phyloP scores from a whole-genome alignment of 148 eudicot genomes.

The Euryodendron excelsum region DNA sequence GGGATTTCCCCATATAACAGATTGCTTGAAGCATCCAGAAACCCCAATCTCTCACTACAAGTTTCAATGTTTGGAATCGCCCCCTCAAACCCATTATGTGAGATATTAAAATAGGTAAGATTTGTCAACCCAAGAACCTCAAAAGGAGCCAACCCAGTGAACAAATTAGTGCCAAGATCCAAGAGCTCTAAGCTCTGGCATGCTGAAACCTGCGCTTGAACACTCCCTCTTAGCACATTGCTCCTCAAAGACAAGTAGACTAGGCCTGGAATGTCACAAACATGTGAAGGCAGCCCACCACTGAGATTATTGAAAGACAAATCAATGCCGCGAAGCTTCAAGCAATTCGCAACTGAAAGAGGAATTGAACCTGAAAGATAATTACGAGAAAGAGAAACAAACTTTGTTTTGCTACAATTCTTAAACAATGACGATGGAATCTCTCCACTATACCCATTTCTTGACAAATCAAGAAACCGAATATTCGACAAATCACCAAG shows the following conservation, averaged over 20 bases:
- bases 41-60: slow-evolving; percentile 57
- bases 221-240: slow-evolving; percentile 63
- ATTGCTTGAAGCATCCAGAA: slow-evolving; percentile 77
- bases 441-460: slow-evolving; percentile 64
- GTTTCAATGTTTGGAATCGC: slow-evolving; percentile 40
- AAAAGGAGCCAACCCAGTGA: slow-evolving; percentile 73
- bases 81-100: slow-evolving; percentile 69
- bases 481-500: slow-evolving; percentile 66
- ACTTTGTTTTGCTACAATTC: slow-evolving; percentile 67
- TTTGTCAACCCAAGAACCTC: slow-evolving; percentile 57
- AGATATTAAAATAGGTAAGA: slow-evolving; percentile 71
- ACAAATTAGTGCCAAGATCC: slow-evolving; percentile 83
- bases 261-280: slow-evolving; percentile 54
- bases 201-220: slow-evolving; percentile 47
- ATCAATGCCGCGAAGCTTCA: slow-evolving; percentile 75
- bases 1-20: slow-evolving; percentile 67
- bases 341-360: slow-evolving; percentile 54
- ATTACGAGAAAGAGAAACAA: slow-evolving; percentile 67
- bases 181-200: slow-evolving; percentile 69
- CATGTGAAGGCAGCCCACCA: slow-evolving; percentile 53
- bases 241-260: slow-evolving; percentile 66
- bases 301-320: slow-evolving; percentile 67
- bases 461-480: slow-evolving; percentile 92
- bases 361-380: slow-evolving; percentile 80
- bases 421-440: slow-evolving; percentile 64